phyloP scores from a whole-genome alignment of 2,329 filamentous ascomycete species.

The Microcyclospora tardicrescens region DNA sequence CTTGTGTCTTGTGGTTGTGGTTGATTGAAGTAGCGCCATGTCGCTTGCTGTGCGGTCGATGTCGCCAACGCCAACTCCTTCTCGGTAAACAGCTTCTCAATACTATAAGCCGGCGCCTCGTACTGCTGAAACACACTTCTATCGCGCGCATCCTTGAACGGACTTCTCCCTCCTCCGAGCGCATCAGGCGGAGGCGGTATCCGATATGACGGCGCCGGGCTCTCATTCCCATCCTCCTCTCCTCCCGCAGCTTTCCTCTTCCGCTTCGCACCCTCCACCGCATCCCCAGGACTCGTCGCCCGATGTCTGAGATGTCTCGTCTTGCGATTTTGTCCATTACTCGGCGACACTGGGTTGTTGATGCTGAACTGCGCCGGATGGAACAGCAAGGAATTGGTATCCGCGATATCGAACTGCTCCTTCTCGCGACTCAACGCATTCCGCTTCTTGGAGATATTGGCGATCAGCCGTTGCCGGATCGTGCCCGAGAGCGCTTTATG shows the following conservation, averaged over 20 bases:
- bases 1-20: constrained; percentile 17
- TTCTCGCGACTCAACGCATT: constrained; percentile 49
- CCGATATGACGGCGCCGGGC: constrained; percentile 38
- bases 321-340: constrained; percentile 47
- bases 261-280: constrained; percentile 37
- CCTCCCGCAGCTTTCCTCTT: constrained; percentile 46
- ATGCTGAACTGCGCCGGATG: constrained; percentile 55
- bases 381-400: constrained; percentile 51
- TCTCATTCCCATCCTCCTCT: constrained; percentile 46
- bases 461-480: constrained; percentile 48
- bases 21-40: constrained; percentile 45
- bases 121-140: constrained; percentile 42
- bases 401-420: constrained; percentile 53
- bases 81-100: constrained; percentile 53
- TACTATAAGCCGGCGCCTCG: constrained; percentile 45
- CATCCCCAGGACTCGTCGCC: constrained; percentile 21
- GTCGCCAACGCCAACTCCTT: constrained; percentile 52
- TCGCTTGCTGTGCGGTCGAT: constrained; percentile 47
- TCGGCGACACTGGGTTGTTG: constrained; percentile 46
- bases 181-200: constrained; percentile 25
- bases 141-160: constrained; percentile 41
- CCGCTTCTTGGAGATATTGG: constrained; percentile 44
- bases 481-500: constrained; percentile 45
- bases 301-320: constrained; percentile 49
- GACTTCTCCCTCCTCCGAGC: constrained; percentile 35